Percentiles rank a stretch among this genome's conserved stretches.
Conservation (phyloP, 805 yeast genomes). For the Candida caryicola region DNA sequence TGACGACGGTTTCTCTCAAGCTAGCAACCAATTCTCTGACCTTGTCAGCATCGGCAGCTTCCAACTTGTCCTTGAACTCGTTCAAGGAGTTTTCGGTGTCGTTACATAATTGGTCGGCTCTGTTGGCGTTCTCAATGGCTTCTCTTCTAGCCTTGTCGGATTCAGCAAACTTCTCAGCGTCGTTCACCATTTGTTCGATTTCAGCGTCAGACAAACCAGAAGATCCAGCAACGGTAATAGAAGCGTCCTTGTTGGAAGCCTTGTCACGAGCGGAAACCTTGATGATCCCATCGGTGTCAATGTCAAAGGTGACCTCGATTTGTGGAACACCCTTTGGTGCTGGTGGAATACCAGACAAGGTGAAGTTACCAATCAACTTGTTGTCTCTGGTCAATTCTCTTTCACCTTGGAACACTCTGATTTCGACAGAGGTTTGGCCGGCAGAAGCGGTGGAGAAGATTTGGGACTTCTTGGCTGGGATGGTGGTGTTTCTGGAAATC, state of each 20-base stretch:
- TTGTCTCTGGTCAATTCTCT: conserved; percentile 97
- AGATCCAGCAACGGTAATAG: conserved; percentile 94
- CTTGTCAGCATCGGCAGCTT: conserved; percentile 45
- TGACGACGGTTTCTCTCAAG: conserved; percentile 63
- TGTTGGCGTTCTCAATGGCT: conserved; percentile 81
- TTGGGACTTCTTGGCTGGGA: conserved; percentile 95
- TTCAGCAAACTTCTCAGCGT: conserved; percentile 85
- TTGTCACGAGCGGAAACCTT: conserved; percentile 93
- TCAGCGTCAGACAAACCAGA: conserved; percentile 89
- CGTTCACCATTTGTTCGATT: conserved; percentile 87
- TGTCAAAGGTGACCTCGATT: conserved; percentile 91
- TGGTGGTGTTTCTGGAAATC: conserved; percentile 91
- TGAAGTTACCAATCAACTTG: conserved; percentile 96
- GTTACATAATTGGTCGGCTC: conserved; percentile 71
- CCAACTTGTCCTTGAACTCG: conserved; percentile 47
- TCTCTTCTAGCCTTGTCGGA: conserved; percentile 84
- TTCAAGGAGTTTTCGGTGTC: conserved; percentile 48
- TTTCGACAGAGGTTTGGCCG: conserved; percentile 42
- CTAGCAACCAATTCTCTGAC: conserved; percentile 52
- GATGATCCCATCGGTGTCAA: conserved; percentile 96
- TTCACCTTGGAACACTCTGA: conserved; percentile 99
- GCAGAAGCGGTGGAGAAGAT: conserved; percentile 51
- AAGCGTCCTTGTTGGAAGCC: conserved; percentile 89
- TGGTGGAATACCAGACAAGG: conserved; percentile 91
- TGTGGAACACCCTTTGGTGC: conserved; percentile 95